Evolutionary conservation across 83 land plant species (phyloP).

Genomic region (Larix sibirica): DNA sequence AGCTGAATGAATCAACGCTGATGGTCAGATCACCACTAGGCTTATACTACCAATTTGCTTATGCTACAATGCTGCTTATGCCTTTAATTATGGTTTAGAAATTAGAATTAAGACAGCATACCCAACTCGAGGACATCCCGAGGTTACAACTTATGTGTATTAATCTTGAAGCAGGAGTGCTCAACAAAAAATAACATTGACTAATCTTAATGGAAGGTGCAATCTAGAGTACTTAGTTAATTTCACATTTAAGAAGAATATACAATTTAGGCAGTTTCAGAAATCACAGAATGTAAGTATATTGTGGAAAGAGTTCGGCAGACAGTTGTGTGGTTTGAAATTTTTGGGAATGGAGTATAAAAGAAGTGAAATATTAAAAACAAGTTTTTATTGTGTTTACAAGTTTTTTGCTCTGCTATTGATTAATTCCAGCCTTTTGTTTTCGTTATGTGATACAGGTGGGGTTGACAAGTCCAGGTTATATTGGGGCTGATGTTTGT

Average conservation of each 20-base stretch:
- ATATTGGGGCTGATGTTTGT: conserved; percentile 98
- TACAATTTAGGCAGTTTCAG: background rate
- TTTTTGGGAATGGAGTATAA: background rate
- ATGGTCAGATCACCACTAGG: background rate
- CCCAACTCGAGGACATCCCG: background rate
- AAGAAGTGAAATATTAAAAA: background rate
- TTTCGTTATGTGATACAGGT: conserved; percentile 50
- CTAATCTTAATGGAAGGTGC: background rate
- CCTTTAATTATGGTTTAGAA: too few relatives aligned
- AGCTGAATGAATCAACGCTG: background rate
- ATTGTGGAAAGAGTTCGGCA: background rate
- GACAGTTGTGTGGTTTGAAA: background rate
- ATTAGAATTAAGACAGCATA: background rate
- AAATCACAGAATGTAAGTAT: background rate
- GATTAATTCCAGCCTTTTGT: background rate
- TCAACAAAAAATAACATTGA: background rate
- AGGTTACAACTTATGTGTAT: background rate
- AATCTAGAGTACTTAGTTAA: background rate
- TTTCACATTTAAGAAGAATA: background rate
- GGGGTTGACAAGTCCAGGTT: conserved; percentile 97
- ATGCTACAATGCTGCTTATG: too few relatives aligned
- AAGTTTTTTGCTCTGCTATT: background rate
- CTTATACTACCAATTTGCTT: background rate
- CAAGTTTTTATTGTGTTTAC: background rate
- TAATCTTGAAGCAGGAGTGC: conserved; percentile 9